Conservation (phyloP, 2,329 filamentous ascomycete genomes). For the Septoria linicola region DNA sequence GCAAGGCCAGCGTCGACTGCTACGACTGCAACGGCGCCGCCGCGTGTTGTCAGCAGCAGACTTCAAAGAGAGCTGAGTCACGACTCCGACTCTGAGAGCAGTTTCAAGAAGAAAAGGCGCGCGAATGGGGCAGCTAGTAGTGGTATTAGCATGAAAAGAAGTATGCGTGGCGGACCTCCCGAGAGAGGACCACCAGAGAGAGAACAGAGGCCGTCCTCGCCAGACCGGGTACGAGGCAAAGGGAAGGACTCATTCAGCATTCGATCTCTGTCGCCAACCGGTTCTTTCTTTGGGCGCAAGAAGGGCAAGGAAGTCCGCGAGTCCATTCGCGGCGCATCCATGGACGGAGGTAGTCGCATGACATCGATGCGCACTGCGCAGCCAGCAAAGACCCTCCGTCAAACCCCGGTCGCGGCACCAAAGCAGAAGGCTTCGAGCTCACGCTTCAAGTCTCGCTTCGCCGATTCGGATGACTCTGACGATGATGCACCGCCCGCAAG, state of each 20-base stretch:
- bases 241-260: slow-evolving; percentile 54
- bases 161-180: slow-evolving; percentile 62
- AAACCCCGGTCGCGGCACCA: slow-evolving; percentile 11
- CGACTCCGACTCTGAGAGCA: slow-evolving; percentile 60
- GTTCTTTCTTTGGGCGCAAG: slow-evolving; percentile 49
- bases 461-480: slow-evolving; percentile 59
- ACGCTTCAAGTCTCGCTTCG: slow-evolving; percentile 58
- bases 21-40: slow-evolving; percentile 11
- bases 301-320: slow-evolving; percentile 29
- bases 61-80: slow-evolving; percentile 37
- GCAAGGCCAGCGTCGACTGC: slow-evolving; percentile 7
- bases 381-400: slow-evolving; percentile 11
- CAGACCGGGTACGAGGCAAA: slow-evolving; percentile 32
- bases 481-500: slow-evolving; percentile 44
- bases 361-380: slow-evolving; percentile 25
- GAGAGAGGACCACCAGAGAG: slow-evolving; percentile 37
- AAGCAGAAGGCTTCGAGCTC: slow-evolving; percentile 15
- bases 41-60: slow-evolving; percentile 24
- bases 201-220: slow-evolving; percentile 44
- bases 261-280: slow-evolving; percentile 67
- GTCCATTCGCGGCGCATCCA: slow-evolving; percentile 31
- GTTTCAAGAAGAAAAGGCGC: slow-evolving; percentile 67
- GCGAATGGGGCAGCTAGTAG: slow-evolving; percentile 15
- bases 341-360: slow-evolving; percentile 25
- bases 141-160: slow-evolving; percentile 59